Base-by-base conservation (phyloP, 169 alveolate genomes). In the Fabrea salina region DNA sequence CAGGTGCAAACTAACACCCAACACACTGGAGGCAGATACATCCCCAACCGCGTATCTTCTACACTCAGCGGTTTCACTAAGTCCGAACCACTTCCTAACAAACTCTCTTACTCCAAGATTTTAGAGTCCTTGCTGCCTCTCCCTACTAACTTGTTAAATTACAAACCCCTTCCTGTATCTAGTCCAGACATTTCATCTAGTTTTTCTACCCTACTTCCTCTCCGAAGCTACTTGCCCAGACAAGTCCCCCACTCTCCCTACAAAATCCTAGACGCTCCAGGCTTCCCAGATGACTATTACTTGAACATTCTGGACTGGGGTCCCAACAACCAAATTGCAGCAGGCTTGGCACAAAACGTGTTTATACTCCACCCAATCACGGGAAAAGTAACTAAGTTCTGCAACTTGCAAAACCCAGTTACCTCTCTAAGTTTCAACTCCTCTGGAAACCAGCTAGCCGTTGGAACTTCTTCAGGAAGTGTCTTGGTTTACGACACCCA, bases 231-330 rank as follows among this genome's bases (percentile, higher is more conserved):
- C 54, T 75, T n/a, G n/a, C 67, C 22, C 11, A 22, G 92, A 68
- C 78, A 89, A 39, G 86, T 92, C 3, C 87, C 93, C 32, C 87
- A 87, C 78, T 44, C 72, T 35, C 92, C 94, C 50, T 91, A 79
- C 83, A 91, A 91, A 74, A 90, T 91, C 27, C 80, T 91, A 22
- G 95, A 87, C 71, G 97, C 97, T 22, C 97, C 97, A 0, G 86
- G 92, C 25, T 82, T 94, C 41, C 79, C 82, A 79, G 96, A 94
- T 83, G 95, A 91, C 82, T 94, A 88, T 85, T 91, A 91, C 77
- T 83, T 89, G 3, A 89, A 90, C 75, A 76, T 94, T 66, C 79
- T 94, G 11, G 97, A 94, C 81, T 94, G 97, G 96, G 91, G 96
- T 3, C 77, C 80, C 88, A n/a, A 56, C 70, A 44, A 68, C 75